Base-by-base conservation (phyloP, 805 yeast species). In the Candida nanaspora region DNA sequence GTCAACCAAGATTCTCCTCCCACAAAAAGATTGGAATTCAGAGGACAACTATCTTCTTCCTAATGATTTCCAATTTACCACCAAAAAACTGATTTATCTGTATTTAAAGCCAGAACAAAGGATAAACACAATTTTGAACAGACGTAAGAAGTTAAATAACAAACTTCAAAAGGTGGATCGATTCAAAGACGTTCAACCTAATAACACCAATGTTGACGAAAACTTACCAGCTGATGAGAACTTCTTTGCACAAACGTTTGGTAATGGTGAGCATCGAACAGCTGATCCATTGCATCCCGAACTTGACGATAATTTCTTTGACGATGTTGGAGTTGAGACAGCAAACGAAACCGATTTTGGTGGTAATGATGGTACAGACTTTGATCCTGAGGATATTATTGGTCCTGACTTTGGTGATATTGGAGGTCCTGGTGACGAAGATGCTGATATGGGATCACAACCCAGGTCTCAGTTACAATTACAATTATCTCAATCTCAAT, bases 11-110 rank as follows among this genome's bases (percentile, higher is more conserved):
- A 46, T 52, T 6, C 37, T 54, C 23, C 19, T 58, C 19, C 52
- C 62, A 2, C 55, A 51, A 39, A 47, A 33, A 10, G 41, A 38
- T 23, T 44, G 51, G 53, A 39, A 20, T 28, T 35, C 21, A 20
- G 43, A 39, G 7, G 44, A 33, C 26, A 41, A 26, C 56, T 57
- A 60, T 41, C 55, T 63, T 20, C 51, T 76, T 10, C 78, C 79
- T 0, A 74, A 72, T 37, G 81, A 75, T 51, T 63, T 69, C 33
- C 65, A 62, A 44, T 76, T 71, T 50, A 70, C 72, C 32, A 72
- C 79, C 1, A 65, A 67, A 38, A 54, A 69, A 38, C 62, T 76
- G 39, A 66, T 72, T 13, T 69, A 66, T 41, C 57, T 76, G 16
- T 69, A 67, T 45, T 52, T 69, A 22, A 76, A 74, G 47, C 76